These are phyloP conservation scores for Trichomonas gallinae DNA, from an alignment of 208 protist genomes.

Conservation along the genomic window DNA sequence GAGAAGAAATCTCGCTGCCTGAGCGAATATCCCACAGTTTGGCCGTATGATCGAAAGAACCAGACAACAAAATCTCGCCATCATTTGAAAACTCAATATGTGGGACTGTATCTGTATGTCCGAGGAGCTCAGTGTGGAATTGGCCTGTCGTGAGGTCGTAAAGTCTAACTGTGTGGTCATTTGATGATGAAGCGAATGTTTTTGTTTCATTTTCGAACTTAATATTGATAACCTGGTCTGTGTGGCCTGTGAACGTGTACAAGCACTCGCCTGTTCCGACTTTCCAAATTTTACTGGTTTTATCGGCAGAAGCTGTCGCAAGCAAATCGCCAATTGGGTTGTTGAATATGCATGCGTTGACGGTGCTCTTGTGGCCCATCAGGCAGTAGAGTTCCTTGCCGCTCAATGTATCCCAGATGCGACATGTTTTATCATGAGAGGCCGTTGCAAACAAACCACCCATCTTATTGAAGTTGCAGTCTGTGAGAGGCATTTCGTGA, in stretches of 20 bases:
- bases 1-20: background rate
- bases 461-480: background rate
- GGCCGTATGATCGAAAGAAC: background rate
- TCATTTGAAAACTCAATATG: background rate
- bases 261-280: background rate
- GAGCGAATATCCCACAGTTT: background rate
- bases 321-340: background rate
- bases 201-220: background rate
- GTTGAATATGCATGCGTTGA: background rate
- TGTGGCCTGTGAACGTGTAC: background rate
- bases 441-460: background rate
- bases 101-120: background rate
- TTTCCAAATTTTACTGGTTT: background rate
- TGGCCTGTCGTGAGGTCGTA: constrained; percentile 36
- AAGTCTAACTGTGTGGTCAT: constrained; percentile 41
- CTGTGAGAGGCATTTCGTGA: constrained; percentile 16
- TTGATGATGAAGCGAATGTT: constrained; percentile 38
- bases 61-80: background rate
- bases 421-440: background rate
- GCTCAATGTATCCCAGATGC: background rate
- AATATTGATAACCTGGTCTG: background rate
- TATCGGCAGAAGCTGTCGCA: background rate
- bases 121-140: background rate
- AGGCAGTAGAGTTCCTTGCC: background rate
- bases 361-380: background rate